phyloP scores from a whole-genome alignment of 805 yeast genomes.

The Saturnispora silvae region DNA sequence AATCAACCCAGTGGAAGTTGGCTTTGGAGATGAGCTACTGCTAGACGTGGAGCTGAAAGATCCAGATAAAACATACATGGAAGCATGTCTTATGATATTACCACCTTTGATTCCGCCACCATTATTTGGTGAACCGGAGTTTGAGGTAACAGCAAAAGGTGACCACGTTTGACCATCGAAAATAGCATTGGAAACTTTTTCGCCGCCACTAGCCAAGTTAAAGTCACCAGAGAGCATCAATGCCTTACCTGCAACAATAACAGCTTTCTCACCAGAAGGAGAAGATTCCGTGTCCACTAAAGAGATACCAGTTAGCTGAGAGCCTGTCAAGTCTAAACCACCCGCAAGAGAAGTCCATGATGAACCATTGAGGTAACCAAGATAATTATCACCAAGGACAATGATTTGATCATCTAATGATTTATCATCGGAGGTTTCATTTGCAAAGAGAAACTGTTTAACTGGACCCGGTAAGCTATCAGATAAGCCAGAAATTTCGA shows the following conservation, averaged over 20 bases:
- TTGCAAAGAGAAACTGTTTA: slow-evolving; percentile 17
- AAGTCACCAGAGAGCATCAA: slow-evolving; percentile 52
- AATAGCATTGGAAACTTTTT: slow-evolving; percentile 48
- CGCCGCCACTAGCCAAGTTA: slow-evolving; percentile 39
- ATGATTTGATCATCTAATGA: slow-evolving; percentile 31
- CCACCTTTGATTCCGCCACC: slow-evolving; percentile 20
- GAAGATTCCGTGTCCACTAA: slow-evolving; percentile 18
- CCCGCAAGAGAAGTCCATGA: slow-evolving; percentile 37
- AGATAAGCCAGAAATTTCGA: slow-evolving; percentile 20
- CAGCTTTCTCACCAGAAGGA: slow-evolving; percentile 29
- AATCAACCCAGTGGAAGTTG: slow-evolving; percentile 5
- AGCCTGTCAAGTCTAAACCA: slow-evolving; percentile 24
- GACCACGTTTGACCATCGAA: slow-evolving; percentile 59
- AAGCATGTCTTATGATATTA: slow-evolving; percentile 29
- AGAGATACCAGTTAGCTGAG: slow-evolving; percentile 32
- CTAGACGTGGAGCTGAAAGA: slow-evolving; percentile 20
- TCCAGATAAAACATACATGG: slow-evolving; percentile 25
- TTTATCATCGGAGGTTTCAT: slow-evolving; percentile 33
- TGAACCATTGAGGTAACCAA: slow-evolving; percentile 36
- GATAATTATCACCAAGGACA: slow-evolving; percentile 30
- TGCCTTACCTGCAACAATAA: slow-evolving; percentile 34
- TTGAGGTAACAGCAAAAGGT: slow-evolving; percentile 45
- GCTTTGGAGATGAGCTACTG: slow-evolving; percentile 2
- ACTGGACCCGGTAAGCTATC: slow-evolving; percentile 26
- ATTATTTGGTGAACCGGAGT: slow-evolving; percentile 17